Conservation (phyloP, 352 stramenopile genomes). For the Pythium aquatile region DNA sequence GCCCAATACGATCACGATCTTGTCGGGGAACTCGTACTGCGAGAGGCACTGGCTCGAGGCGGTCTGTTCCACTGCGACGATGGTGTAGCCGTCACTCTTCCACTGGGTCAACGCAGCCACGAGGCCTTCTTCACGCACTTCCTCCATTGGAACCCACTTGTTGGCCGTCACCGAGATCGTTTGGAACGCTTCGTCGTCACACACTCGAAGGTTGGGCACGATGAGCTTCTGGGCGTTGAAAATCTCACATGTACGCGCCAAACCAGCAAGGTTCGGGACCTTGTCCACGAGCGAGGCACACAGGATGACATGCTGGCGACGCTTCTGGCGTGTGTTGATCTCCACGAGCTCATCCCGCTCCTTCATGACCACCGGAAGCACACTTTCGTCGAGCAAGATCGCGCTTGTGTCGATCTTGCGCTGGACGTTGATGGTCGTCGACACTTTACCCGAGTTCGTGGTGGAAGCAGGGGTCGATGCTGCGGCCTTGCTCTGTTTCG, state of each 20-base stretch:
- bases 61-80: slow-evolving; percentile 96
- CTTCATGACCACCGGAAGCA: slow-evolving; percentile 51
- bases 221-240: slow-evolving; percentile 91
- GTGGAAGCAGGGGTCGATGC: neutral
- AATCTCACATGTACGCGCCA: slow-evolving; percentile 94
- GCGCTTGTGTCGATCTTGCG: slow-evolving; percentile 77
- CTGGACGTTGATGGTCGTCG: slow-evolving; percentile 45
- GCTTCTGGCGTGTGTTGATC: slow-evolving; percentile 47
- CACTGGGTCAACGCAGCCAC: slow-evolving; percentile 44
- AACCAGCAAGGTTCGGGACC: slow-evolving; percentile 92
- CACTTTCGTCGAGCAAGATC: slow-evolving; percentile 59
- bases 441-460: neutral
- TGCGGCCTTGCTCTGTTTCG: neutral
- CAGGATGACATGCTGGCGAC: slow-evolving; percentile 68
- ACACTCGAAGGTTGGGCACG: slow-evolving; percentile 83
- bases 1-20: slow-evolving; percentile 94
- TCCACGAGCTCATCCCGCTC: slow-evolving; percentile 28
- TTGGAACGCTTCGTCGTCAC: slow-evolving; percentile 89
- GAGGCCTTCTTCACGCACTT: slow-evolving; percentile 63
- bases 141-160: slow-evolving; percentile 94
- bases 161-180: slow-evolving; percentile 91
- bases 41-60: slow-evolving; percentile 86
- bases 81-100: slow-evolving; percentile 88
- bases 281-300: slow-evolving; percentile 93
- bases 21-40: slow-evolving; percentile 82